Conservation (phyloP, 768 basidiomycete species). For the Termitomyces sp. region DNA sequence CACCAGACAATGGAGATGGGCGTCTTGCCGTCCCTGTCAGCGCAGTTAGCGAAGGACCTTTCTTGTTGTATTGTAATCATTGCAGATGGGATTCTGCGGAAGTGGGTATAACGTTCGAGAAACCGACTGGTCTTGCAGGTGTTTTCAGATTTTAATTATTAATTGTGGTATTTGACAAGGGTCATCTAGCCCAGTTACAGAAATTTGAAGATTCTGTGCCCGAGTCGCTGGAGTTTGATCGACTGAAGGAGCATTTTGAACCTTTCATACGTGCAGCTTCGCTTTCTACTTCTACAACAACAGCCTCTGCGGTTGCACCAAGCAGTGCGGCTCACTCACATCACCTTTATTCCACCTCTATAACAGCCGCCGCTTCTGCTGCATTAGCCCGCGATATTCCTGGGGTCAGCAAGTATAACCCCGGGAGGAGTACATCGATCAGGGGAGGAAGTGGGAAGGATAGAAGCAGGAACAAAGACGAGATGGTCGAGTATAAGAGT, state of each 20-base stretch:
- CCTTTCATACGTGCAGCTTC: conserved; percentile 86
- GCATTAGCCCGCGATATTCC: conserved; percentile 86
- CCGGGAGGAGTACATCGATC: conserved; percentile 42
- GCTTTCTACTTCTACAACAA: conserved; percentile 60
- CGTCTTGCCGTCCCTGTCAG: conserved; percentile 50
- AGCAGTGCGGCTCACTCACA: conserved; percentile 60
- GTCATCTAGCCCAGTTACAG: conserved; percentile 78
- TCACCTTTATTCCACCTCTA: conserved; percentile 73
- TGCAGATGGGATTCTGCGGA: conserved; percentile 95
- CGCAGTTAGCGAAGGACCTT: conserved; percentile 80
- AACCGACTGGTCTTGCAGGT: conserved; percentile 95
- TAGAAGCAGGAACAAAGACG: conserved; percentile 66
- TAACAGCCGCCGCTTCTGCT: conserved; percentile 87
- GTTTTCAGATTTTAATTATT: conserved; percentile 18
- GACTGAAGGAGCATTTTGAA: conserved; percentile 95
- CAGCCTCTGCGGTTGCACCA: conserved; percentile 38
- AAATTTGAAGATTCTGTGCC: conserved; percentile 84
- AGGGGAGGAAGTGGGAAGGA: conserved; percentile 54
- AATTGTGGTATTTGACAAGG: neutral
- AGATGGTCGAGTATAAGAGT: conserved; percentile 74
- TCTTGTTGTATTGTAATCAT: conserved; percentile 86
- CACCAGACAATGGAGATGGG: conserved; percentile 57
- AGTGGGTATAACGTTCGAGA: conserved; percentile 91
- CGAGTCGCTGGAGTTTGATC: conserved; percentile 87
- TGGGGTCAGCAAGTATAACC: conserved; percentile 76